Percentiles rank a stretch among this genome's conserved stretches.
Conservation (phyloP, 139 green algal species). For the Edaphochlamys debaryana region DNA sequence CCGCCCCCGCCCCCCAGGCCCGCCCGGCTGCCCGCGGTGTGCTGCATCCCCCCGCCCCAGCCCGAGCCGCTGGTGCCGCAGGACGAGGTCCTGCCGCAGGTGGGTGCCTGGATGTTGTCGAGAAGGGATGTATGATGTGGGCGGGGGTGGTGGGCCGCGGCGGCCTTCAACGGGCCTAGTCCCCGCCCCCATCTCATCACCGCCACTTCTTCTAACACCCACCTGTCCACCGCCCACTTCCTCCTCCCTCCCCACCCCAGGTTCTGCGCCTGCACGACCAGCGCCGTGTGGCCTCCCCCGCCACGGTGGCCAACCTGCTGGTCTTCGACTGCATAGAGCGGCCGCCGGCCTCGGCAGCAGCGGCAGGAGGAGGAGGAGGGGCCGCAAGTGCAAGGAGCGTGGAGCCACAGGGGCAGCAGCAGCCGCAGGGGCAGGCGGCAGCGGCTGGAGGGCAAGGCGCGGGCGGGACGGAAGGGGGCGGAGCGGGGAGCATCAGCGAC, state of each 20-base stretch:
- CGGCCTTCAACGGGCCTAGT: too few relatives aligned
- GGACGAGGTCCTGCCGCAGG: not conserved
- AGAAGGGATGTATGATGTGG: too few relatives aligned
- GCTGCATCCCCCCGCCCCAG: constrained; percentile 51
- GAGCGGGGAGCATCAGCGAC: not conserved
- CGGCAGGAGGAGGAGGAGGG: not conserved
- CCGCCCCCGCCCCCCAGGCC: constrained; percentile 42
- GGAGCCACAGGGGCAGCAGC: not conserved
- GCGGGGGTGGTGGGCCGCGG: too few relatives aligned
- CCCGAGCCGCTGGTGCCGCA: constrained; percentile 43
- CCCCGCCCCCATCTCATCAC: too few relatives aligned
- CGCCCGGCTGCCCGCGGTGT: constrained; percentile 33
- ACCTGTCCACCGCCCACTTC: too few relatives aligned
- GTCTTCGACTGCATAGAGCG: constrained; percentile 68
- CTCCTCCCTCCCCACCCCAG: too few relatives aligned
- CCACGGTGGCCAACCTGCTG: constrained; percentile 46
- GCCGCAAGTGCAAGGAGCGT: not conserved
- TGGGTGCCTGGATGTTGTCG: too few relatives aligned
- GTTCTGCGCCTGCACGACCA: constrained; percentile 39
- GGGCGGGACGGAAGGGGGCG: not conserved
- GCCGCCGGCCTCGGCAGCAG: constrained; percentile 22
- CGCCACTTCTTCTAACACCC: too few relatives aligned
- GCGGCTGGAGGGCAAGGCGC: not conserved
- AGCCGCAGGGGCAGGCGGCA: not conserved
- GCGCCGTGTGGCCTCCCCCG: constrained; percentile 24